Evolutionary conservation across 1,284 basidiomycete species (phyloP), one percentile per base, ranked within the genome.

Genomic region (Malassezia psittaci): DNA sequence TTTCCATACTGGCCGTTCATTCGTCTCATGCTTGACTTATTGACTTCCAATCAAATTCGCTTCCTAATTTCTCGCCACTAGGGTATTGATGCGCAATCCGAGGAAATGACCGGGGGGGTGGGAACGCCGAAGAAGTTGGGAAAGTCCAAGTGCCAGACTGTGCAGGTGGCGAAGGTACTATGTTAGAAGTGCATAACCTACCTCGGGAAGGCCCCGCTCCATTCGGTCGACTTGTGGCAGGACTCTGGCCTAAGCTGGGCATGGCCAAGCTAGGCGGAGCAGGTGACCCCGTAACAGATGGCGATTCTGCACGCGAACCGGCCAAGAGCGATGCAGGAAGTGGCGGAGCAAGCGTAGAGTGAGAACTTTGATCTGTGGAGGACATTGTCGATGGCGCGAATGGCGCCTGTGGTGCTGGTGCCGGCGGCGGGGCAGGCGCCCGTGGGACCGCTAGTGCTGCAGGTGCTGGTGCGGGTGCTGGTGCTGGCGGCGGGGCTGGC

Each of bases 61-160:
- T 29, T 18, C 55, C 55, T 9, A 33, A 36, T 34, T 18, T 18
- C 3, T 44, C 37, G 12, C 55, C 55, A 24, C 55, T 57, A 3
- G 50, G 44, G 47, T 57, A 57, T 48, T 34, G 41, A 44, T 57
- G 55, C 18, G 46, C 36, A 19, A 51, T 57, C 8, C 55, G 50
- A 7, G 55, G 55, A 41, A 57, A 57, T 6, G 55, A 57, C 18
- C 55, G 21, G 3, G 55, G 55, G 2, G 55, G 55, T 16, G 55
- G 55, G 16, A 57, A 48, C 15, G 51, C 37, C 3, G 34, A 13
- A 1, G 55, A 57, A 9, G 32, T 34, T 10, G 48, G 51, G 33
- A 52, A 57, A n/a, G 50, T 57, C 50, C 55, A 52, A n/a, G 51
- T 29, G 2, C 55, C 55, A 10, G 50, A 52, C 40, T 51, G 24